Conservation (phyloP, 2,329 filamentous ascomycete species). For the Calonectria henricotiae region DNA sequence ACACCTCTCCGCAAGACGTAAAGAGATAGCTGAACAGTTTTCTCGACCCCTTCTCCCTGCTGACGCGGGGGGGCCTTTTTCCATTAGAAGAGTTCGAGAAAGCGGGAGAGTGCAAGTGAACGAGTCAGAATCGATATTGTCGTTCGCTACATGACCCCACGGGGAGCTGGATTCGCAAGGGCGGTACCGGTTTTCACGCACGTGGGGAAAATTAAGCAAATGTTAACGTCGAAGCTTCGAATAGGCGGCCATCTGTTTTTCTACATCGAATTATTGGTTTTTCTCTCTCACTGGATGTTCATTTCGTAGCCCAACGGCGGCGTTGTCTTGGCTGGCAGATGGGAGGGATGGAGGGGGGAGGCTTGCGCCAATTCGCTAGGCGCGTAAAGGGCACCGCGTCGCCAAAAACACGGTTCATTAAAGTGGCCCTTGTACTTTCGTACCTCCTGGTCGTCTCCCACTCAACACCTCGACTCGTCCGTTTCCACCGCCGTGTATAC, state of each 20-base stretch:
- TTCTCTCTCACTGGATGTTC: not conserved
- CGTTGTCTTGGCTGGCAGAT: not conserved
- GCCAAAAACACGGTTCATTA: slow-evolving; percentile 51
- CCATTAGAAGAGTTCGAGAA: too few relatives aligned
- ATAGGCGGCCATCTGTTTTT: not conserved
- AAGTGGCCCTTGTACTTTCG: slow-evolving; percentile 45
- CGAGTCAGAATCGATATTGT: not conserved
- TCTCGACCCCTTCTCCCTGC: too few relatives aligned
- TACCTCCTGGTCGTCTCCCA: slow-evolving; percentile 28
- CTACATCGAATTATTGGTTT: not conserved
- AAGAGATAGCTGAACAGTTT: too few relatives aligned
- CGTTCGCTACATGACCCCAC: not conserved
- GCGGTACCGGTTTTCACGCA: not conserved
- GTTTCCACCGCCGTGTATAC: slow-evolving; percentile 22
- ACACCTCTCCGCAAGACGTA: too few relatives aligned
- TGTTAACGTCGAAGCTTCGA: not conserved
- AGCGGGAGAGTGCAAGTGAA: too few relatives aligned
- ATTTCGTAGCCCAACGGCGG: not conserved
- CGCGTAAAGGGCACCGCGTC: slow-evolving; percentile 53
- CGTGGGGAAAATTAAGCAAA: not conserved
- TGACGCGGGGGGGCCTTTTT: too few relatives aligned
- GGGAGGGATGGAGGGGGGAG: slow-evolving; percentile 16
- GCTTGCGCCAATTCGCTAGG: slow-evolving; percentile 42
- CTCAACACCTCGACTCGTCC: slow-evolving; percentile 15
- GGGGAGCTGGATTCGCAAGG: not conserved